phyloP scores from a whole-genome alignment of 108 stramenopile genomes.

The Skeletonema grethae region DNA sequence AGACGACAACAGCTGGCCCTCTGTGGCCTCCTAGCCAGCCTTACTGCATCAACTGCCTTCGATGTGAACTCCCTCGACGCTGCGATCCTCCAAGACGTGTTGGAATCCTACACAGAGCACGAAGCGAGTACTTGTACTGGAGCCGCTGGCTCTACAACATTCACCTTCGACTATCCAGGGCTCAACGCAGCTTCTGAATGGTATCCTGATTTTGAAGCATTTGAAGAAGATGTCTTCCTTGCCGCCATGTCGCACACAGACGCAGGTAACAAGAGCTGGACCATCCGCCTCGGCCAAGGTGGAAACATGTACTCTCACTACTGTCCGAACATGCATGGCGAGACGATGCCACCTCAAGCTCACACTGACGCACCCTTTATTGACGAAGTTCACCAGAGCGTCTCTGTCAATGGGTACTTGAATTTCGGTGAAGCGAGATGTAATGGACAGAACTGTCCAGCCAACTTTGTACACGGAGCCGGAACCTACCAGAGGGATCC shows the following conservation, averaged over 20 bases:
- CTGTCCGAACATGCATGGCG: slow-evolving; percentile 13
- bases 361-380: slow-evolving; percentile 17
- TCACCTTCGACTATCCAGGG: slow-evolving; percentile 29
- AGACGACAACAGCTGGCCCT: not conserved
- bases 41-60: not conserved
- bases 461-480: slow-evolving; percentile 34
- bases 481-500: slow-evolving; percentile 21
- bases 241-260: slow-evolving; percentile 23
- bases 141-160: slow-evolving; percentile 8
- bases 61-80: not conserved
- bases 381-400: slow-evolving; percentile 30
- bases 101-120: not conserved
- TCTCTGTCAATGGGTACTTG: slow-evolving; percentile 6
- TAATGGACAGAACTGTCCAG: not conserved
- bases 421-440: not conserved
- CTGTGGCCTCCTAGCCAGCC: not conserved
- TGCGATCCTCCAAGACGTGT: not conserved
- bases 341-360: slow-evolving; percentile 30
- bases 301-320: slow-evolving; percentile 33
- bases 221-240: slow-evolving; percentile 16
- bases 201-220: not conserved
- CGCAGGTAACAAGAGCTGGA: slow-evolving; percentile 13
- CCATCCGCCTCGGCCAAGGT: slow-evolving; percentile 20
- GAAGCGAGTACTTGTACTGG: not conserved
- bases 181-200: slow-evolving; percentile 12